Conservation (phyloP, 2,329 filamentous ascomycete genomes). For the Colletotrichum lupini region DNA sequence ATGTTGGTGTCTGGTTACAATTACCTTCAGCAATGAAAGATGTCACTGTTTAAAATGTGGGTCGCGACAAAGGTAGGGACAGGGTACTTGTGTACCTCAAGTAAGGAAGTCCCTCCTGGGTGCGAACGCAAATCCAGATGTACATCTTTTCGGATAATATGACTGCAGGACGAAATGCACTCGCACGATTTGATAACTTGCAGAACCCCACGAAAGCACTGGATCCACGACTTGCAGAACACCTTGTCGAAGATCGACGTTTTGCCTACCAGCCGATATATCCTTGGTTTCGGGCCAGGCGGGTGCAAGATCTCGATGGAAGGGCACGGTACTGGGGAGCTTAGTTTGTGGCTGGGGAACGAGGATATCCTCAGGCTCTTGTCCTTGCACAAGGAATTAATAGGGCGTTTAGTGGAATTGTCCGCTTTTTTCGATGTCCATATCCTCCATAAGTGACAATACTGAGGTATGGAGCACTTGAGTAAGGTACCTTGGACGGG, state of each 20-base stretch:
- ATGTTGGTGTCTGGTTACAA: neutral
- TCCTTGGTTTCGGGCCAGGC: neutral
- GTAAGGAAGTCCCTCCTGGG: neutral
- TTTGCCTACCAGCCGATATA: neutral
- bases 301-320: conserved; percentile 19
- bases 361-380: neutral
- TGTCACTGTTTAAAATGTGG: neutral
- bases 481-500: neutral
- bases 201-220: neutral
- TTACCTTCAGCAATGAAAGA: neutral
- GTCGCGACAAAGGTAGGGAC: neutral
- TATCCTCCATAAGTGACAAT: no score
- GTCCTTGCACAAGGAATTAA: neutral
- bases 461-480: no score
- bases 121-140: neutral
- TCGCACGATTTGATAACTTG: neutral
- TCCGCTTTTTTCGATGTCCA: neutral
- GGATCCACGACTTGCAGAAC: neutral
- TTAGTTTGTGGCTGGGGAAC: conserved; percentile 1
- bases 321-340: neutral
- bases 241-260: neutral
- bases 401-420: neutral
- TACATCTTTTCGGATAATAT: neutral
- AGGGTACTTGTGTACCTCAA: neutral
- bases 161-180: neutral